Conservation (phyloP, 2,329 filamentous ascomycete genomes). For the Clonostachys chloroleuca region DNA sequence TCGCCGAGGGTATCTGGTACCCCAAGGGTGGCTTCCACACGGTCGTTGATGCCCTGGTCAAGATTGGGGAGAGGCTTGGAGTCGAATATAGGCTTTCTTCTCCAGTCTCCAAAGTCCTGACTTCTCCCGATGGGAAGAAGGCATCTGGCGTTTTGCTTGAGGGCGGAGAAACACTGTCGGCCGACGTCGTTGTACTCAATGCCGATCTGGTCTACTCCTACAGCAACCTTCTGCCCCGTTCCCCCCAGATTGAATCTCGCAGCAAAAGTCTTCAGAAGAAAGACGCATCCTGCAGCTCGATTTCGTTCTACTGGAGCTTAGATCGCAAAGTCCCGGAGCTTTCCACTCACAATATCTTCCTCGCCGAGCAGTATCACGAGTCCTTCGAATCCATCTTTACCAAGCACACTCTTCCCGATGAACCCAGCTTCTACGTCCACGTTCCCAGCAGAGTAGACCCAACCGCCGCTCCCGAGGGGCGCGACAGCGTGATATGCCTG, state of each 20-base stretch:
- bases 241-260: constrained; percentile 28
- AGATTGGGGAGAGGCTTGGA: constrained; percentile 56
- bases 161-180: constrained; percentile 51
- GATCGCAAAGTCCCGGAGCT: constrained; percentile 57
- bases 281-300: constrained; percentile 64
- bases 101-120: constrained; percentile 50
- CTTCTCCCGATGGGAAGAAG: constrained; percentile 42
- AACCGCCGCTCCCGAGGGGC: constrained; percentile 59
- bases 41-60: constrained; percentile 58
- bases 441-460: constrained; percentile 67
- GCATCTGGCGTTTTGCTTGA: constrained; percentile 56
- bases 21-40: constrained; percentile 66
- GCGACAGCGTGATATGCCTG: constrained; percentile 64
- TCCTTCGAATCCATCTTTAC: constrained; percentile 77
- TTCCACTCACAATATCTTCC: constrained; percentile 71
- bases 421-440: constrained; percentile 75
- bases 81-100: constrained; percentile 59
- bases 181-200: constrained; percentile 67
- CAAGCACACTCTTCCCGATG: constrained; percentile 57
- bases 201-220: constrained; percentile 73
- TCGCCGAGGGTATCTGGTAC: constrained; percentile 75
- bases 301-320: constrained; percentile 74
- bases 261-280: constrained; percentile 35
- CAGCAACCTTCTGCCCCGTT: constrained; percentile 59
- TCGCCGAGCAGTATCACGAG: constrained; percentile 67